Base-by-base conservation (phyloP, 2,329 filamentous ascomycete genomes). In the Amauroascus niger region DNA sequence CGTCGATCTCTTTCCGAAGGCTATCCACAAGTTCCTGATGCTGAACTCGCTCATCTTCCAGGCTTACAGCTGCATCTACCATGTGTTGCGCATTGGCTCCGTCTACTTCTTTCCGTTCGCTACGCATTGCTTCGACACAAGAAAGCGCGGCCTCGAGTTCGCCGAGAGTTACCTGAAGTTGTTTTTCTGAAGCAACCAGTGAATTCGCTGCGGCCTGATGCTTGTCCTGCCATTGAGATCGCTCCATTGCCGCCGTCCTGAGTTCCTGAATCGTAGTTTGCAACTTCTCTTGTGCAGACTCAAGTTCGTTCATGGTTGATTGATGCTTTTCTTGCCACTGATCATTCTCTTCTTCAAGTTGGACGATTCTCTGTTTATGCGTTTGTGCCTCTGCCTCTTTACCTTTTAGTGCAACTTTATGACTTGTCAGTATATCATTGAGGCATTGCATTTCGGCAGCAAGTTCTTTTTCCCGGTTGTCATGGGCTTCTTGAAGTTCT, bases 251-350 rank as follows among this genome's bases (percentile, higher is more conserved):
- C 24, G 79, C 78, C 14, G 74, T 68, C 66, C 95, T 86, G 1
- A 97, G 79, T 45, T 88, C 81, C 20, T 76, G 72, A 45, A 95
- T 84, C 0, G 84, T 90, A 53, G 78, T 74, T 50, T 81, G 78
- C 64, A 95, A 81, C 46, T 84, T 78, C 48, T 78, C 75, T 71
- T 96, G 87, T 0, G 85, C 86, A 14, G 75, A 72, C 59, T 84
- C 80, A 74, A 93, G 82, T 1, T 82, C 80, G 52, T 82, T 76
- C 30, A 95, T 74, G 0, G 83, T 81, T 40, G 76, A 72, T 60
- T 84, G 74, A 67, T 96, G 88, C 71, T 87, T 89, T 44, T 68
- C 72, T 65, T 91, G 83, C 87, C 87, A 93, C 47, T 45, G 30
- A 0, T 75, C 75, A 22, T 95, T 77, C 63, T 95, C 88, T 1